These are phyloP conservation scores for Clonostachys byssicola DNA, from an alignment of 2,329 filamentous ascomycete species.

Conservation along the genomic window DNA sequence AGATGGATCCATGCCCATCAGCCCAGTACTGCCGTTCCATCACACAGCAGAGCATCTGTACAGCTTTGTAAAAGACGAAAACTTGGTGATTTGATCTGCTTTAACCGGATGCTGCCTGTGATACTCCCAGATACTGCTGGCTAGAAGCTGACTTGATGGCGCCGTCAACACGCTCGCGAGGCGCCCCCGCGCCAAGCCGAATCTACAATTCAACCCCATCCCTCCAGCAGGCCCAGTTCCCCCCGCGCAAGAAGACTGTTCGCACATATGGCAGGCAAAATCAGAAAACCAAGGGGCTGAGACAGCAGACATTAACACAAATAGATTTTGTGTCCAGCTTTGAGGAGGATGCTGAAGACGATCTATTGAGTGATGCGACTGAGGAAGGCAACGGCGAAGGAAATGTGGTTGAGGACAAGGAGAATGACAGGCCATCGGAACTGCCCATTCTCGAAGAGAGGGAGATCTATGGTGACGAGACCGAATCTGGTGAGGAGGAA, in stretches of 20 bases:
- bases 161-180: conserved; percentile 30
- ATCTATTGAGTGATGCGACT: conserved; percentile 15
- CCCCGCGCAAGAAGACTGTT: conserved; percentile 22
- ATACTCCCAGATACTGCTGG: no score
- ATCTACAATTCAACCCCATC: conserved; percentile 30
- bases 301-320: conserved; percentile 35
- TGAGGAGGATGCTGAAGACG: conserved; percentile 22
- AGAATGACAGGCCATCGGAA: conserved; percentile 2
- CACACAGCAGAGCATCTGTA: no score
- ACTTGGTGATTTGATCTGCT: no score
- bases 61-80: no score
- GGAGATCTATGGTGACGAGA: neutral
- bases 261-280: conserved; percentile 25
- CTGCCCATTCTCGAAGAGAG: conserved; percentile 1
- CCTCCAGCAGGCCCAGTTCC: conserved; percentile 32
- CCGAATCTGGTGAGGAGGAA: neutral
- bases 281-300: neutral
- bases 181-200: conserved; percentile 24
- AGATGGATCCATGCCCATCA: no score
- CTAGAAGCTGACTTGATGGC: conserved; percentile 16
- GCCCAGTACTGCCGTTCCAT: no score
- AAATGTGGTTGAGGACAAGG: conserved; percentile 11
- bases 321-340: conserved; percentile 30
- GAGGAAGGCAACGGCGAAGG: conserved; percentile 10
- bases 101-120: no score